These are phyloP conservation scores for Auricularia sp. DNA, from an alignment of 768 basidiomycete species.

Conservation along the genomic window DNA sequence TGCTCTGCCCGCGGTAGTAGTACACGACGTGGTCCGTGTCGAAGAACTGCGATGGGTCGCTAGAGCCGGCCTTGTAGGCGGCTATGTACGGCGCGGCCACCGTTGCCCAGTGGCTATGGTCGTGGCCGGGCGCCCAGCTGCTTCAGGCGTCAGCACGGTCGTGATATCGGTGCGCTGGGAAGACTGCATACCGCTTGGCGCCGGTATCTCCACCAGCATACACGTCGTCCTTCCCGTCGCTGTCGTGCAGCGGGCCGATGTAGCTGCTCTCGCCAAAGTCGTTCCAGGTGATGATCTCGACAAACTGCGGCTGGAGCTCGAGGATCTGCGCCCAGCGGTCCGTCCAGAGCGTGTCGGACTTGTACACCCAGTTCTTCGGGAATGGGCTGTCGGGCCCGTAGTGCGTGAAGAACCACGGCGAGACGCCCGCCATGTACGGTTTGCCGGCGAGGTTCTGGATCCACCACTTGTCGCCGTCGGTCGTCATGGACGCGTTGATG, in stretches of 20 bases:
- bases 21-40: conserved; percentile 14
- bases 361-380: conserved; percentile 28
- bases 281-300: conserved; percentile 60
- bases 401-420: conserved; percentile 78
- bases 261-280: conserved; percentile 49
- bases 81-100: conserved; percentile 12
- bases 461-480: conserved; percentile 10
- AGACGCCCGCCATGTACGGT: conserved; percentile 44
- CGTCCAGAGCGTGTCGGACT: conserved; percentile 46
- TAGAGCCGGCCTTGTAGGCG: conserved; percentile 16
- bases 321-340: conserved; percentile 62
- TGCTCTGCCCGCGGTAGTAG: conserved; percentile 16
- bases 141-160: no score
- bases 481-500: conserved; percentile 13
- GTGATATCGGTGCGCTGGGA: no score
- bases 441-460: conserved; percentile 15
- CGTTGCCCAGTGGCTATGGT: conserved; percentile 6
- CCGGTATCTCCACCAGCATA: conserved; percentile 13
- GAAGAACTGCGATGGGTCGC: conserved; percentile 10
- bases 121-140: conserved; percentile 11
- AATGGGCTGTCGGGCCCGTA: conserved; percentile 56
- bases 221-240: conserved; percentile 5
- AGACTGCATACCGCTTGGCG: conserved; percentile 1
- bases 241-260: conserved; percentile 39
- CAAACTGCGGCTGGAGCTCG: conserved; percentile 39